A percentile compares a stretch with the other conserved stretches of the same genome.
Conservation (phyloP, 371 early-diverging fungal species). For the Sporodiniella umbellata region DNA sequence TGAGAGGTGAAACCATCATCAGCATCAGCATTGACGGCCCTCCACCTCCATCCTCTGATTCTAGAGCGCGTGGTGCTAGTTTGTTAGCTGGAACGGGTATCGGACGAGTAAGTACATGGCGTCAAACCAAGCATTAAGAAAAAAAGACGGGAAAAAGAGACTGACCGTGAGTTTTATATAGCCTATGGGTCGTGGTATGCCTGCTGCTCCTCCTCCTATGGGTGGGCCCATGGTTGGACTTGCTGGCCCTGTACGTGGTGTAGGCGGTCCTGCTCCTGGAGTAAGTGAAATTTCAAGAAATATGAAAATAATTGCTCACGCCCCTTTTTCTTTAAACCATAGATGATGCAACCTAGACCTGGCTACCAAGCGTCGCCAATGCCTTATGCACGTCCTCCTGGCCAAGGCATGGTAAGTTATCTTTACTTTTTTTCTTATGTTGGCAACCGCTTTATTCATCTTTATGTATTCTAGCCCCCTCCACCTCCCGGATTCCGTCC, state of each 20-base stretch:
- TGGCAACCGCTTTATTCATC: no score
- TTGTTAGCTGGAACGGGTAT: constrained; percentile 71
- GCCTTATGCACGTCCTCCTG: constrained; percentile 68
- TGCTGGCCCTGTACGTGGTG: constrained; percentile 87
- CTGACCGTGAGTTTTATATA: constrained; percentile 22
- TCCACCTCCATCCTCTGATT: constrained; percentile 73
- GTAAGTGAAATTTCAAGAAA: constrained; percentile 25
- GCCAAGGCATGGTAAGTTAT: constrained; percentile 24
- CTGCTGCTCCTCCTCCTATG: constrained; percentile 70
- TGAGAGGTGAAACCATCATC: constrained; percentile 93
- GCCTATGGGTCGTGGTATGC: constrained; percentile 91
- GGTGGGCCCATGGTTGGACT: constrained; percentile 62
- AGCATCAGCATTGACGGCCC: constrained; percentile 90
- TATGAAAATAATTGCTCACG: neutral
- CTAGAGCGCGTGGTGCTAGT: constrained; percentile 49
- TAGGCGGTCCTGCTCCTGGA: constrained; percentile 88
- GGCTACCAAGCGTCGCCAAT: constrained; percentile 67
- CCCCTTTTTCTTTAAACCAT: neutral
- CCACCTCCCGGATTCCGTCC: constrained; percentile 64
- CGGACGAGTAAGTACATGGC: constrained; percentile 46
- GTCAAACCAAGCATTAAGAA: neutral
- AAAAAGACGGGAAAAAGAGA: neutral
- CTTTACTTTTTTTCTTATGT: no score
- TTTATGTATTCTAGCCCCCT: no score
- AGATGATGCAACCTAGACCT: constrained; percentile 71